phyloP scores from a whole-genome alignment of 768 basidiomycete genomes.

The Amanita molliuscula region DNA sequence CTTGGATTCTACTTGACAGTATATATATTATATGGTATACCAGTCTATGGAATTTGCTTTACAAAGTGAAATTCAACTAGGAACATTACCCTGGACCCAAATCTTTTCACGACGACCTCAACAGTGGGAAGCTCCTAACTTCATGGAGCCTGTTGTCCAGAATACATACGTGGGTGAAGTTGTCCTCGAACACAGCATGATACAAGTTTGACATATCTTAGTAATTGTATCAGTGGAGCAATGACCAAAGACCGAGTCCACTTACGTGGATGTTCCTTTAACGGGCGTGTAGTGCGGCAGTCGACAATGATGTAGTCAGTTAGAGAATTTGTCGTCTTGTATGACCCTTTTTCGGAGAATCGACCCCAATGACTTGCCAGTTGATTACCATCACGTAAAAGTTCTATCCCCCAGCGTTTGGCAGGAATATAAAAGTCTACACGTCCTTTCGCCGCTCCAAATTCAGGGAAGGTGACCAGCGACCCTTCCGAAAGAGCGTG shows the following conservation, averaged over 20 bases:
- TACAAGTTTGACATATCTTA: conserved; percentile 2
- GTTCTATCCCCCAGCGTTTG: conserved; percentile 3
- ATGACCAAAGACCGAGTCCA: not conserved
- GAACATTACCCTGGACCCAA: not conserved
- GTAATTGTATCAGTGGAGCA: not conserved
- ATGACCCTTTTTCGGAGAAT: not conserved
- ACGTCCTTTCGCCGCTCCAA: not conserved
- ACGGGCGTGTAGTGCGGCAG: not conserved
- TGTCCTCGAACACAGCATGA: conserved; percentile 6
- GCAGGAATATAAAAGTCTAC: conserved; percentile 3
- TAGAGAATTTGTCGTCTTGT: not conserved
- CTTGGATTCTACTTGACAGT: no score
- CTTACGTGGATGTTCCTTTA: conserved; percentile 2
- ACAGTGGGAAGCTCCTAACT: not conserved
- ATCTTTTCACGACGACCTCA: not conserved
- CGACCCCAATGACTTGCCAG: conserved; percentile 1
- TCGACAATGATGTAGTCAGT: conserved; percentile 2
- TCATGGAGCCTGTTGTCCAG: conserved; percentile 1
- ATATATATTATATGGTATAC: no score
- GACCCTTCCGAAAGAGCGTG: conserved; percentile 3
- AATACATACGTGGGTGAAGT: not conserved
- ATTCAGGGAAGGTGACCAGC: not conserved
- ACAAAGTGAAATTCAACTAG: conserved; percentile 3
- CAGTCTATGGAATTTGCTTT: not conserved
- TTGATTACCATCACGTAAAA: not conserved